These are phyloP conservation scores for Entomortierella chlamydospora DNA, from an alignment of 192 early-diverging fungal genomes.

Conservation along the genomic window DNA sequence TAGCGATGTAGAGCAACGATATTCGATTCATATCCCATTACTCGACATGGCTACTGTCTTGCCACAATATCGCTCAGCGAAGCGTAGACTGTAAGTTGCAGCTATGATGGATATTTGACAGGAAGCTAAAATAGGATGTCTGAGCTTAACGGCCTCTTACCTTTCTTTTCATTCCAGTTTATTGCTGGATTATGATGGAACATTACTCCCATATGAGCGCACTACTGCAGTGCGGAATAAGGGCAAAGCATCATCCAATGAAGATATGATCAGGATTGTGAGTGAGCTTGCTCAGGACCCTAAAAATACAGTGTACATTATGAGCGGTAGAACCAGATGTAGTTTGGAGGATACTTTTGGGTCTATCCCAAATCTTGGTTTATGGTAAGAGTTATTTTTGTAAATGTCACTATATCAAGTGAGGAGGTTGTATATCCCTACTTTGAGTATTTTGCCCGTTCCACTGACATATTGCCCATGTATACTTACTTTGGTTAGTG, in stretches of 20 bases:
- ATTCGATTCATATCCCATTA: slow-evolving; percentile 60
- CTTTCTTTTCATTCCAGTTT: slow-evolving; percentile 34
- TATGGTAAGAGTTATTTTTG: slow-evolving; percentile 42
- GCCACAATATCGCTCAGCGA: slow-evolving; percentile 32
- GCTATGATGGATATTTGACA: background rate
- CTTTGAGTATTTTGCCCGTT: background rate
- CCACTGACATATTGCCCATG: background rate
- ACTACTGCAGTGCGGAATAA: slow-evolving; percentile 47
- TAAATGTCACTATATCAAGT: no score
- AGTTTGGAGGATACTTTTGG: slow-evolving; percentile 76
- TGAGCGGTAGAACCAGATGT: slow-evolving; percentile 76
- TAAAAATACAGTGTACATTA: slow-evolving; percentile 77
- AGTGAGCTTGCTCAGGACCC: slow-evolving; percentile 69
- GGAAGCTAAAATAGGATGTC: no score
- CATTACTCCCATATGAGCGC: slow-evolving; percentile 73
- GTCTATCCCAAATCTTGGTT: slow-evolving; percentile 71
- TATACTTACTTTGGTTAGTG: slow-evolving; percentile 48
- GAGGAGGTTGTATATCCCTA: no score
- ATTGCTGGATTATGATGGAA: slow-evolving; percentile 74
- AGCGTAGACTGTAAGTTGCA: slow-evolving; percentile 60
- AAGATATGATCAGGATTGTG: slow-evolving; percentile 70
- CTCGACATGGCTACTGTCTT: slow-evolving; percentile 48
- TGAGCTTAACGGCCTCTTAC: background rate
- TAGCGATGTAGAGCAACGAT: slow-evolving; percentile 59
- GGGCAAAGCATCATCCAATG: slow-evolving; percentile 64